Evolutionary conservation across 2,329 filamentous ascomycete species (phyloP), one percentile per base, ranked within the genome.

Genomic region (Beauveria sp.): DNA sequence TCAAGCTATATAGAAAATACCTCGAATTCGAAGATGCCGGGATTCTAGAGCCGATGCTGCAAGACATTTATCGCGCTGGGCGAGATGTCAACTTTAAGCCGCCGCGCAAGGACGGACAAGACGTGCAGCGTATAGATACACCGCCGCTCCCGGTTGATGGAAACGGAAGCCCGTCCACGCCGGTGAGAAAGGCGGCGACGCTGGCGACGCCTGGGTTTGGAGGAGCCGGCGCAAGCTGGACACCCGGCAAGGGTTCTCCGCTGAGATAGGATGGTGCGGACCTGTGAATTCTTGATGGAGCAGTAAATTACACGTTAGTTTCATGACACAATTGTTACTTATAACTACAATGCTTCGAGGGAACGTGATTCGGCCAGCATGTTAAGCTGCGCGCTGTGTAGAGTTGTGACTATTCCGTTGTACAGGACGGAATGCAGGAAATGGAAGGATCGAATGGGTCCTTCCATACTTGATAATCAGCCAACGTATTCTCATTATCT

Each of bases 1-100:
- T 98, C 46, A 90, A 91, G 71, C 80, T 99, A 9, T 99, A 88
- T 69, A 84, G 89, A 50, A 97, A 96, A 73, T 97, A 92, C 74
- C 82, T 91, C 65, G 93, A 98, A 75, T 98, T 90, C 69, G 80
- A 88, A 58, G 91, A 96, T 67, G 91, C 91, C 0, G 93, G 93
- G 0, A 86, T 96, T 5, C 77, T 96, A 57, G 88, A 95, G 68
- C 80, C 85, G 42, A 95, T 95, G 79, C 81, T 98, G 53, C 87
- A 92, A 70, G 91, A 96, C 68, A 91, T 98, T 8, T 97, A 96
- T 74, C 75, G 77, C 31, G 76, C 72, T 1, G 78, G 78, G 9
- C 71, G 77, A 38, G 76, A 80, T 18, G 75, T 76, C 59, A 80
- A 81, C 68, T 83, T 80, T 65, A 81, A 81, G 65, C 78, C 80